These are phyloP conservation scores for Phtheirospermum japonicum DNA, from an alignment of 257 asterid genomes.

Conservation along the genomic window DNA sequence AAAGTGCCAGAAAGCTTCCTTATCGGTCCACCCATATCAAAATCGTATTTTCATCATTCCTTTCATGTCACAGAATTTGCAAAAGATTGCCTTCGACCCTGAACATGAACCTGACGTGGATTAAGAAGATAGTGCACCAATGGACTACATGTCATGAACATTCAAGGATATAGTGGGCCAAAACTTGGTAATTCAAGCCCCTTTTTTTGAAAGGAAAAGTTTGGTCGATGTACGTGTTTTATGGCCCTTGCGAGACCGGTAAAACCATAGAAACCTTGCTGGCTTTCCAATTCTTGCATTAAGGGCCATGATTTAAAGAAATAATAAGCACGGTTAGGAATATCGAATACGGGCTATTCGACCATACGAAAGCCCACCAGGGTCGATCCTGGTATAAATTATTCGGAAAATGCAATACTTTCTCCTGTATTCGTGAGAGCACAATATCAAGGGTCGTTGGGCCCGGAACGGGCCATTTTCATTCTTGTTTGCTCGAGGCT, in stretches of 20 bases:
- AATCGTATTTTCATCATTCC: slow-evolving; percentile 39
- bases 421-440: slow-evolving; percentile 77
- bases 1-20: slow-evolving; percentile 44
- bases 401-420: slow-evolving; percentile 73
- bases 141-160: slow-evolving; percentile 75
- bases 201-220: slow-evolving; percentile 59
- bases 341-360: slow-evolving; percentile 57
- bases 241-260: slow-evolving; percentile 95
- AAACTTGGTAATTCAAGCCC: slow-evolving; percentile 81
- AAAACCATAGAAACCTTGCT: slow-evolving; percentile 88
- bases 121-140: no score
- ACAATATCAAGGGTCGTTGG: slow-evolving; percentile 68
- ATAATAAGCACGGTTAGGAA: slow-evolving; percentile 69
- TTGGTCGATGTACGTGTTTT: slow-evolving; percentile 78
- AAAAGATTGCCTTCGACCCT: slow-evolving; percentile 62
- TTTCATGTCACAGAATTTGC: slow-evolving; percentile 54
- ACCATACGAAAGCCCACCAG: no score
- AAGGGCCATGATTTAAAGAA: slow-evolving; percentile 57
- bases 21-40: no score
- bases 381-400: slow-evolving; percentile 65
- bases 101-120: slow-evolving; percentile 76
- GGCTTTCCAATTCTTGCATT: slow-evolving; percentile 66
- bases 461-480: slow-evolving; percentile 83
- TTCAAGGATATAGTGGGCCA: slow-evolving; percentile 90
- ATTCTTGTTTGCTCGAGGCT: slow-evolving; percentile 78